phyloP scores from a whole-genome alignment of 176 grass and related monocot genomes.

The barley (Hordeum vulgare) region MorexV3_pseudomolecules_assembly NC_058523.1:7660367-7660866 shows the following conservation, averaged over 20 bases:
- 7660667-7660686: no score
- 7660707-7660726: not conserved
- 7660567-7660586: not conserved
- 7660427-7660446: not conserved
- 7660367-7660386: not conserved
- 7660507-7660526: not conserved
- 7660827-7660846: not conserved
- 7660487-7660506: not conserved
- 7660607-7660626: not conserved
- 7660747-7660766: not conserved
- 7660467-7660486: not conserved
- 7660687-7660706: not conserved
- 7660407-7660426: not conserved
- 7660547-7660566: not conserved
- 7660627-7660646: not conserved
- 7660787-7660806: not conserved
- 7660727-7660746: not conserved
- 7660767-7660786: not conserved
- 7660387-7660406: not conserved
- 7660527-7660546: not conserved
- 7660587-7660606: not conserved
- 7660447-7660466: not conserved
- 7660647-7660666: not conserved
- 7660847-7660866: conserved; percentile 6
- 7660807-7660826: not conserved